A percentile compares a stretch with the other conserved stretches of the same genome.
These are phyloP conservation scores for Xylariaceae sp. DNA, from an alignment of 2,329 filamentous ascomycete species.

Conservation along the genomic window DNA sequence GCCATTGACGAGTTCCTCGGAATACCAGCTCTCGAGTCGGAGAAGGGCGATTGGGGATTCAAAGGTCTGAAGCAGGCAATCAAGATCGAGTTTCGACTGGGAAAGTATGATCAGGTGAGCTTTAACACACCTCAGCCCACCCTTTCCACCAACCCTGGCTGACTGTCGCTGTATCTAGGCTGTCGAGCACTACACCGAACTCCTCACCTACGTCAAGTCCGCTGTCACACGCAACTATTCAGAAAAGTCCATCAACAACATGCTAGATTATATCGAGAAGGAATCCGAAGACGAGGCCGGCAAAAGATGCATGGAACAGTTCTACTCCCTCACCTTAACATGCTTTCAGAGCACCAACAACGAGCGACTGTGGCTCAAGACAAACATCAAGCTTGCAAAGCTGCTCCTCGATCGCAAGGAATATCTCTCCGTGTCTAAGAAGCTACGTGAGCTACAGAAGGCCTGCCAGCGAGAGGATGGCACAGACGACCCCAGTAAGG, in stretches of 20 bases:
- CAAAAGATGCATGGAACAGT: conserved; percentile 82
- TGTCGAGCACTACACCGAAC: conserved; percentile 86
- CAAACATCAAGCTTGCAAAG: conserved; percentile 92
- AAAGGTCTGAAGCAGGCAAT: conserved; percentile 97
- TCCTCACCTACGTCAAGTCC: conserved; percentile 94
- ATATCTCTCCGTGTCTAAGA: conserved; percentile 74
- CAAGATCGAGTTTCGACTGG: conserved; percentile 92
- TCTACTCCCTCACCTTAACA: conserved; percentile 88
- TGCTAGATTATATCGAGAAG: conserved; percentile 97
- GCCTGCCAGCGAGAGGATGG: conserved; percentile 87
- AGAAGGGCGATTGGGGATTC: conserved; percentile 98
- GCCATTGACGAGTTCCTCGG: conserved; percentile 91
- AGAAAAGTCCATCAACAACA: conserved; percentile 99
- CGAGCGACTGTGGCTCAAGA: conserved; percentile 95
- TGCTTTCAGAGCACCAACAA: conserved; percentile 98
- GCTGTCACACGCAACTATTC: conserved; percentile 97
- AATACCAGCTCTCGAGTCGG: conserved; percentile 75
- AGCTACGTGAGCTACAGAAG: conserved; percentile 82
- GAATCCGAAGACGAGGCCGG: conserved; percentile 65
- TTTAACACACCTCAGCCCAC: not conserved
- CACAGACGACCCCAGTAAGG: conserved; percentile 86
- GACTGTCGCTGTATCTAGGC: conserved; percentile 55
- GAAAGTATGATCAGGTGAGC: conserved; percentile 73
- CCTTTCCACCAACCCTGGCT: conserved; percentile 18
- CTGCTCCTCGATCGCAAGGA: conserved; percentile 89